Conservation (phyloP, 192 early-diverging fungal species). For the Coemansia sp. region DNA sequence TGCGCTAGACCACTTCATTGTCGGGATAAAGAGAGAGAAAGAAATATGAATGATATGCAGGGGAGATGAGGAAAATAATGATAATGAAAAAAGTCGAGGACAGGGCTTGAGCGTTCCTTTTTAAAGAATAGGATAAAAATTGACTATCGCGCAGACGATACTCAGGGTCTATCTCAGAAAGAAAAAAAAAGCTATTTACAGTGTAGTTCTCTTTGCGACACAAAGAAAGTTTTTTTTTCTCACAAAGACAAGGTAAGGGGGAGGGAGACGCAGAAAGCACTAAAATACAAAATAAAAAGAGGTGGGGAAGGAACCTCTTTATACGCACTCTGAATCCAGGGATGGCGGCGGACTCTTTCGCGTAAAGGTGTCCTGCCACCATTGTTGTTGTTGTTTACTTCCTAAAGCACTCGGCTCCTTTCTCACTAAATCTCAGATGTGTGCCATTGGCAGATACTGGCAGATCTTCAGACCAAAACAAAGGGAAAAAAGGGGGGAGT, state of each 20-base stretch:
- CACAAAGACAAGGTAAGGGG: background rate
- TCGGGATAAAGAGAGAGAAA: background rate
- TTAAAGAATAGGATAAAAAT: too few species aligned
- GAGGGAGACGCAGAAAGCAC: background rate
- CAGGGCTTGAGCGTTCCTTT: background rate
- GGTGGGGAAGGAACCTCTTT: too few species aligned
- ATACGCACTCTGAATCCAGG: background rate
- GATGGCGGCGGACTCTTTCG: background rate
- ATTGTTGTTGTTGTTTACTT: too few species aligned
- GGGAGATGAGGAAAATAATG: background rate
- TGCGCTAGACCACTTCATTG: constrained; percentile 20
- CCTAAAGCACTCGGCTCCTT: too few species aligned
- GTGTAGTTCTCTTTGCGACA: background rate
- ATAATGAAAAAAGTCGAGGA: background rate
- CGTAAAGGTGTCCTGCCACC: too few species aligned
- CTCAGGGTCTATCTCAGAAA: background rate
- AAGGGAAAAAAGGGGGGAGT: too few species aligned
- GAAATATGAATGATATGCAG: background rate
- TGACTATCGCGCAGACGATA: background rate
- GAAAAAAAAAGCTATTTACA: constrained; percentile 1
- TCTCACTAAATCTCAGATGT: background rate
- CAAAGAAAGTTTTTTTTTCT: constrained; percentile 2
- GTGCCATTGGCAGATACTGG: too few species aligned
- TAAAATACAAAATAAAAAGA: too few species aligned
- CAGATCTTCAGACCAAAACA: too few species aligned